Percentiles rank a stretch among this genome's conserved stretches.
These are phyloP conservation scores for Nothomitra cinnamomea DNA, from an alignment of 2,329 filamentous ascomycete genomes.

Conservation along the genomic window DNA sequence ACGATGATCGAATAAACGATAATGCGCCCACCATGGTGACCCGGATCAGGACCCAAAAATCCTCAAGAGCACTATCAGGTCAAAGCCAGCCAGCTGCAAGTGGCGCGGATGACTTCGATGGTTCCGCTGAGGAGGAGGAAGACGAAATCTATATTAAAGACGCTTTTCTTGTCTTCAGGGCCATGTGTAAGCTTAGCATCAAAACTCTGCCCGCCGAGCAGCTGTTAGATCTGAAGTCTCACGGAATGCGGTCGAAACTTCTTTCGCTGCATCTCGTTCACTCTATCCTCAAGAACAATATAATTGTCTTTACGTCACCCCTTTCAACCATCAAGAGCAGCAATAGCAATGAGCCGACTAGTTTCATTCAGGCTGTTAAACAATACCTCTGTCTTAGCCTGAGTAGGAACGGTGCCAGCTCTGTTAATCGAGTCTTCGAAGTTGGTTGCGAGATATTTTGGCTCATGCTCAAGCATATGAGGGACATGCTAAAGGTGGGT, in stretches of 20 bases:
- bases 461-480: slow-evolving; percentile 88
- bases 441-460: slow-evolving; percentile 96
- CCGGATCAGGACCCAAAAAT: slow-evolving; percentile 29
- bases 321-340: slow-evolving; percentile 84
- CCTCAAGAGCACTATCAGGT: slow-evolving; percentile 28
- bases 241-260: slow-evolving; percentile 94
- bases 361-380: slow-evolving; percentile 86
- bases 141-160: slow-evolving; percentile 96
- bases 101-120: slow-evolving; percentile 18
- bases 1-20: slow-evolving; percentile 47
- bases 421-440: slow-evolving; percentile 81
- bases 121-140: slow-evolving; percentile 43
- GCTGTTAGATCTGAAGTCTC: slow-evolving; percentile 78
- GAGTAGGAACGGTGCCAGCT: slow-evolving; percentile 87
- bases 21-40: slow-evolving; percentile 52
- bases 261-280: slow-evolving; percentile 92
- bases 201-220: slow-evolving; percentile 82
- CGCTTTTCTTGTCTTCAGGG: slow-evolving; percentile 90
- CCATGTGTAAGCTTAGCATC: slow-evolving; percentile 93
- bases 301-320: slow-evolving; percentile 77
- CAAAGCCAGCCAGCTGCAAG: slow-evolving; percentile 11
- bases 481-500: slow-evolving; percentile 74
- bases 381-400: slow-evolving; percentile 93
- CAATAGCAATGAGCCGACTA: slow-evolving; percentile 72
- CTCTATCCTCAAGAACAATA: slow-evolving; percentile 87